These are phyloP conservation scores for Rauvolfia tetraphylla DNA, from an alignment of 257 asterid genomes.

Conservation along the genomic window DNA sequence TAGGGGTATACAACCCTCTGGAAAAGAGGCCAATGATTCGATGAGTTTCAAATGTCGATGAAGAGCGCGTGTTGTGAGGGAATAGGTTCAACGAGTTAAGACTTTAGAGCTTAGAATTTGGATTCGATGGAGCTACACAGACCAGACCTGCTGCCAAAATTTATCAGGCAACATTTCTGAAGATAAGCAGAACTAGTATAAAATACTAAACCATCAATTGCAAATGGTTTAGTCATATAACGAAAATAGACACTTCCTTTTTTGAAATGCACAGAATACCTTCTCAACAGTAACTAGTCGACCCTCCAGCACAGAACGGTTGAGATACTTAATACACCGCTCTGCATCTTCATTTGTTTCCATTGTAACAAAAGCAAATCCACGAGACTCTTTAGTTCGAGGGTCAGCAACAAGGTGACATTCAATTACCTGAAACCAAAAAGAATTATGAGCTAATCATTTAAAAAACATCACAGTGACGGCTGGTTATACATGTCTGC, in stretches of 20 bases:
- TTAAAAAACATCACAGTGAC: neutral
- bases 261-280: conserved; percentile 34
- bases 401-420: conserved; percentile 37
- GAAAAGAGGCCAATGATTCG: conserved; percentile 24
- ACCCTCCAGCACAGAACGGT: conserved; percentile 42
- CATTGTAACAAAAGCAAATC: conserved; percentile 44
- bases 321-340: conserved; percentile 35
- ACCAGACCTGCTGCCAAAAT: conserved; percentile 51
- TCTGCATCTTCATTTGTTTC: conserved; percentile 38
- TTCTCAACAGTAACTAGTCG: conserved; percentile 74
- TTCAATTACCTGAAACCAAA: conserved; percentile 21
- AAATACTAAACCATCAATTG: conserved; percentile 5
- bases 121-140: conserved; percentile 44
- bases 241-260: neutral
- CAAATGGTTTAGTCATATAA: conserved; percentile 16
- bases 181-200: conserved; percentile 25
- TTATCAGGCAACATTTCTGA: conserved; percentile 35
- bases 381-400: conserved; percentile 37
- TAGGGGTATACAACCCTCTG: conserved; percentile 31
- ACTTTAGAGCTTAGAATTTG: conserved; percentile 32
- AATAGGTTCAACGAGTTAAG: conserved; percentile 33
- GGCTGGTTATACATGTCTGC: neutral
- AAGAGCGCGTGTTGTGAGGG: conserved; percentile 30
- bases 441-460: neutral
- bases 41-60: conserved; percentile 32